Evolutionary conservation across 768 basidiomycete genomes (phyloP).

Genomic region (Leucosporidium yakuticum): DNA sequence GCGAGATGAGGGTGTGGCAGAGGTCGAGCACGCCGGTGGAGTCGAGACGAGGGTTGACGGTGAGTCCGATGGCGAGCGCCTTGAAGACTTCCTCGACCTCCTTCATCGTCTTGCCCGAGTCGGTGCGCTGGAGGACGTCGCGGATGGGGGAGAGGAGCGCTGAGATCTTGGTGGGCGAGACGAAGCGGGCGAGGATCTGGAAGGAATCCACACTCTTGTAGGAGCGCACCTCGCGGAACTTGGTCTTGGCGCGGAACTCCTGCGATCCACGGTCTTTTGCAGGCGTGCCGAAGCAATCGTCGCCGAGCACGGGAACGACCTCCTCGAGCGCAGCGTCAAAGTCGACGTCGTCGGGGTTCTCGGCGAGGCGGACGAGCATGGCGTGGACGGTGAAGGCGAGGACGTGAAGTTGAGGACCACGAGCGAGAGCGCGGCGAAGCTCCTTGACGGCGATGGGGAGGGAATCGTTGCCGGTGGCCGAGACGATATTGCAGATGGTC

Average conservation of each 20-base stretch:
- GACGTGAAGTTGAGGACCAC: conserved; percentile 91
- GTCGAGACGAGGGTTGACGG: conserved; percentile 66
- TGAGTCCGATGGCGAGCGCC: conserved; percentile 74
- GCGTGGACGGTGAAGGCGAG: conserved; percentile 78
- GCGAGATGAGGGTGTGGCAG: conserved; percentile 82
- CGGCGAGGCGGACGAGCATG: conserved; percentile 62
- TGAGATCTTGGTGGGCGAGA: conserved; percentile 71
- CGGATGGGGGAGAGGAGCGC: conserved; percentile 70
- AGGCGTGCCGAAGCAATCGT: conserved; percentile 86
- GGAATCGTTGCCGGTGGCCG: conserved; percentile 64
- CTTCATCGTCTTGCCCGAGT: conserved; percentile 67
- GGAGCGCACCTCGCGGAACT: conserved; percentile 81
- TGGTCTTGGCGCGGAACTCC: conserved; percentile 72
- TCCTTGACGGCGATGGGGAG: conserved; percentile 70
- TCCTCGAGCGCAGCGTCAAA: conserved; percentile 77
- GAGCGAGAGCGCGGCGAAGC: conserved; percentile 70
- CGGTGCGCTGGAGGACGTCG: conserved; percentile 78
- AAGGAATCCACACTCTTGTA: conserved; percentile 82
- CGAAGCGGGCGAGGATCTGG: conserved; percentile 66
- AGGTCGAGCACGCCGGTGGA: conserved; percentile 68
- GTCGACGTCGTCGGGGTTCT: conserved; percentile 40
- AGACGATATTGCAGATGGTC: conserved; percentile 70
- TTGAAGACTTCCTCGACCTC: conserved; percentile 83
- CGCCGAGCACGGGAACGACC: conserved; percentile 72
- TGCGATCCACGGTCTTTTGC: conserved; percentile 80